Percentiles rank a stretch among this genome's conserved stretches.
phyloP scores from a whole-genome alignment of 2,329 filamentous ascomycete genomes.

The Neophaeococcomyces mojaviensis region DNA sequence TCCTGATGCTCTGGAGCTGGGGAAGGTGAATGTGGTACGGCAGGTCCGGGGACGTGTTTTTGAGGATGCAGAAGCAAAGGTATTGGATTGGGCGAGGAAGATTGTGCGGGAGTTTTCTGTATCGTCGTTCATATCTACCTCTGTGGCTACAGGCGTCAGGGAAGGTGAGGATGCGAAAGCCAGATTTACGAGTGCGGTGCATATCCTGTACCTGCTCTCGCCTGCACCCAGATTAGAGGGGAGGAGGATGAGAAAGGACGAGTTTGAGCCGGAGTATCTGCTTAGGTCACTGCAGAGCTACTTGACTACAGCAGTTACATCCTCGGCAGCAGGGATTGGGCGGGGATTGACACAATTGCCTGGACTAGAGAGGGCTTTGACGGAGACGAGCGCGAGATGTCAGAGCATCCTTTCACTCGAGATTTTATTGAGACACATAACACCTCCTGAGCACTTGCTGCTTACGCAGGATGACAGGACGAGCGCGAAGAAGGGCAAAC shows the following conservation, averaged over 20 bases:
- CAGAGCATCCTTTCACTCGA: constrained; percentile 89
- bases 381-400: constrained; percentile 74
- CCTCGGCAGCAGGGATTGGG: constrained; percentile 65
- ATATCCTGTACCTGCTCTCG: constrained; percentile 74
- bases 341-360: constrained; percentile 73
- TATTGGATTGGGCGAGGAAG: constrained; percentile 68
- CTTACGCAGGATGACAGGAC: constrained; percentile 30
- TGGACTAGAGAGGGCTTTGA: constrained; percentile 69
- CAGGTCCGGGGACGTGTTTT: constrained; percentile 64
- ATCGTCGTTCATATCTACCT: constrained; percentile 41
- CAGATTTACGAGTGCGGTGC: constrained; percentile 64
- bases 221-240: constrained; percentile 43
- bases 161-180: constrained; percentile 68
- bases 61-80: constrained; percentile 62
- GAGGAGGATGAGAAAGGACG: constrained; percentile 37
- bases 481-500: constrained; percentile 26
- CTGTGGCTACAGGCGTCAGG: constrained; percentile 29
- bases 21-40: constrained; percentile 63
- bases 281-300: constrained; percentile 73
- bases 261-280: constrained; percentile 61
- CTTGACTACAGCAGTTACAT: constrained; percentile 71
- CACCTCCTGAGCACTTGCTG: constrained; percentile 62
- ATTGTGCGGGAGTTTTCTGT: constrained; percentile 78
- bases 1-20: constrained; percentile 70
- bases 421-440: constrained; percentile 61